Base-by-base conservation (phyloP, 306 rosid genomes). In the Glycine soja region DNA sequence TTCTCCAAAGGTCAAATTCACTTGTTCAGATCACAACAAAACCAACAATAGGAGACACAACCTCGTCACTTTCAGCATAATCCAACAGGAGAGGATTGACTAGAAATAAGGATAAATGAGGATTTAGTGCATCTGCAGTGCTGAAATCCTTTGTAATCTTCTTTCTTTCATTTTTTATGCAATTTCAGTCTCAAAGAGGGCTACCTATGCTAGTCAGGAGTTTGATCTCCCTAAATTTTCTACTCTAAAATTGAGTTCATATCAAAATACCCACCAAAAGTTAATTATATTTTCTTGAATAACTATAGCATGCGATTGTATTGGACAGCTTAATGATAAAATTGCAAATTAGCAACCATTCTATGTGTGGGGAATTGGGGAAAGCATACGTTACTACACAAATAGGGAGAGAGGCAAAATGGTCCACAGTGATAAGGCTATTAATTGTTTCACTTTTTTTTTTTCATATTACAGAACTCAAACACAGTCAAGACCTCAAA, bases 401-500 rank as follows among this genome's bases (percentile, higher is more conserved):
- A 3, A 11, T 8, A 42, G n/a, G 32, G 38, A 54, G 56, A 71
- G 63, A 34, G 16, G 50, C 14, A 74, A 74, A 10, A 57, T 56
- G 62, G 54, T 75, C 74, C 16, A 0, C 32, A 51, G 16, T 18
- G 46, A 68, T 47, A 59, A 63, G 53, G 61, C 77, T 42, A 57
- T 13, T 56, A 47, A 58, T 50, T 59, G 32, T 58, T 74, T 16
- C 11, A 69, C 19, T 15, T 54, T 8, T 30, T 67, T 7, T 24
- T 6, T 45, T 50, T 16, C 1, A 3, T 6, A 74, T 69, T 53
- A n/a, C 12, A 70, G 13, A 54, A 15, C 61, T 2, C 58, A 30
- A 73, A 66, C 77, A 47, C 24, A 66, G 79, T 4, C 19, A 79
- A 74, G 57, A 84, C 38, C 43, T 48, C 34, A 24, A 34, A 40